phyloP scores from a whole-genome alignment of 75 land plant genomes.

The Azolla pinnata region DNA sequence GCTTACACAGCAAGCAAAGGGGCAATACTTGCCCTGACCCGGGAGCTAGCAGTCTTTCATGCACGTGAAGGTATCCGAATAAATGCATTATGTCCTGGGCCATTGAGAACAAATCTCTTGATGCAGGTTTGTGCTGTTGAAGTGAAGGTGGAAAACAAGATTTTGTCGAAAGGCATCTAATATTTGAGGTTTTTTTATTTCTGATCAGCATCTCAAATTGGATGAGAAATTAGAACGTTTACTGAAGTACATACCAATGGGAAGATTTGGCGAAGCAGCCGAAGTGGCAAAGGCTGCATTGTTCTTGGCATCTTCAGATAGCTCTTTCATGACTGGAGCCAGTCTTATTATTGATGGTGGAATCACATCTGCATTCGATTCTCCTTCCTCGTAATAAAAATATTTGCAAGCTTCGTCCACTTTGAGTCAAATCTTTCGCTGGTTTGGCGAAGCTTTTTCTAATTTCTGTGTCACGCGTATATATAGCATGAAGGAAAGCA shows the following conservation, averaged over 20 bases:
- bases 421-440: no score
- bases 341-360: constrained; percentile 37
- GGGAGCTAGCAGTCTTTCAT: constrained; percentile 34
- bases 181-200: no score
- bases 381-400: no score
- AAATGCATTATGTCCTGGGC: constrained; percentile 35
- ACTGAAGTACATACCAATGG: constrained; percentile 35
- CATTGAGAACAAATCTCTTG: constrained; percentile 28
- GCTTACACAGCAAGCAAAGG: constrained; percentile 45
- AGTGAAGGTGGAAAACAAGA: no score
- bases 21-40: constrained; percentile 31
- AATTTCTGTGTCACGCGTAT: no score
- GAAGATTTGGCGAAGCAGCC: constrained; percentile 31
- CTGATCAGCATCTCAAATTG: constrained; percentile 17
- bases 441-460: no score
- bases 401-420: no score
- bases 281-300: constrained; percentile 37
- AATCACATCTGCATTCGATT: constrained; percentile 33
- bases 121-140: constrained; percentile 23
- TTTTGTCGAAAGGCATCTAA: no score
- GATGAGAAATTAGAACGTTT: constrained; percentile 29
- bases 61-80: constrained; percentile 30
- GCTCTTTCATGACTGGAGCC: constrained; percentile 37
- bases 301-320: constrained; percentile 32
- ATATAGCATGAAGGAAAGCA: no score